Percentiles rank a stretch among this genome's conserved stretches.
These are phyloP conservation scores for Apiospora hydei DNA, from an alignment of 2,329 filamentous ascomycete genomes.

Conservation along the genomic window DNA sequence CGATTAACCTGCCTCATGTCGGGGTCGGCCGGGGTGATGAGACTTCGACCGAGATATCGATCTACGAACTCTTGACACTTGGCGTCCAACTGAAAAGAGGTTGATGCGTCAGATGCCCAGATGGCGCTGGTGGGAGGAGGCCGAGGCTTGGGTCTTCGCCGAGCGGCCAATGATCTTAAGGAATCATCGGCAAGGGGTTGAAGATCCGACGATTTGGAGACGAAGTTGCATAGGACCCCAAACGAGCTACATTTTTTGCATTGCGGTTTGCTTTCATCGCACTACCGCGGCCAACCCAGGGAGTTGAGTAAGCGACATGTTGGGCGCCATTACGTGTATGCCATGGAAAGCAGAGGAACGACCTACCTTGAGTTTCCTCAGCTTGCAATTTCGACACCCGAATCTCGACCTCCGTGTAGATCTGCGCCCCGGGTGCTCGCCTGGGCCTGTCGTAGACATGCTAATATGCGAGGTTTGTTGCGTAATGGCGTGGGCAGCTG, in stretches of 20 bases:
- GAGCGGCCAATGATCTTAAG: slow-evolving; percentile 31
- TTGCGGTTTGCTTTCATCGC: slow-evolving; percentile 53
- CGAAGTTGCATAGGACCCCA: slow-evolving; percentile 54
- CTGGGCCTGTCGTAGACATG: slow-evolving; percentile 10
- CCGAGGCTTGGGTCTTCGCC: slow-evolving; percentile 33
- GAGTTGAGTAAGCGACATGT: slow-evolving; percentile 18
- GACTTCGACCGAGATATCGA: slow-evolving; percentile 47
- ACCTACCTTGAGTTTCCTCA: slow-evolving; percentile 55
- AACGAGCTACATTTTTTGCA: slow-evolving; percentile 52
- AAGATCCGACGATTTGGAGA: slow-evolving; percentile 45
- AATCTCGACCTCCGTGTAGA: slow-evolving; percentile 47
- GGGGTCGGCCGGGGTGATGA: slow-evolving; percentile 46
- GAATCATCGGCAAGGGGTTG: slow-evolving; percentile 42
- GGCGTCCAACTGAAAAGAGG: slow-evolving; percentile 45
- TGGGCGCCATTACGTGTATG: neutral
- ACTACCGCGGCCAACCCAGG: slow-evolving; percentile 41
- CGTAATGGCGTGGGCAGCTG: slow-evolving; percentile 3
- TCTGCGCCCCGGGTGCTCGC: slow-evolving; percentile 25
- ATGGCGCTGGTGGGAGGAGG: slow-evolving; percentile 35
- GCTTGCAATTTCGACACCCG: slow-evolving; percentile 60
- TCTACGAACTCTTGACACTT: slow-evolving; percentile 51
- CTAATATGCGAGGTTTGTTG: neutral
- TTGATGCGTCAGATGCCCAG: slow-evolving; percentile 38
- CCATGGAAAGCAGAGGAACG: neutral
- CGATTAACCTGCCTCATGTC: slow-evolving; percentile 48